Evolutionary conservation across 2,329 filamentous ascomycete genomes (phyloP), one percentile per base, ranked within the genome.

Genomic region (Phaeosphaeria sp.): DNA sequence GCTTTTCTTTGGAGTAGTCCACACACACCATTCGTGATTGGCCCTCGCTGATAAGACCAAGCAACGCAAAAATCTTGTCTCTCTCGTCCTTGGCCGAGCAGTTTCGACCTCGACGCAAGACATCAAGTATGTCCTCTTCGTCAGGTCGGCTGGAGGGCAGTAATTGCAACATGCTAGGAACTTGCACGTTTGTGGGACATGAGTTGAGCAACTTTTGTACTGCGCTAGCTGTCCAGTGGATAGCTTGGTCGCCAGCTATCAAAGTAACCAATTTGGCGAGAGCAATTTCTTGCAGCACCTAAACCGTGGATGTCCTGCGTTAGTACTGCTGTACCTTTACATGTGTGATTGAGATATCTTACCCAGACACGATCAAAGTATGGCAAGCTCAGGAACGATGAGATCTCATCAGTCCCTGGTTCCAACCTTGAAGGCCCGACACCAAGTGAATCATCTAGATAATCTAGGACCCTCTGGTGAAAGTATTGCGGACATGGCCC

Each of bases 321-420:
- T 44, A 44, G 42, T 18, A 8, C 11, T n/a, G 18, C 6, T 44
- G 5, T 44, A 9, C 6, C 18, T 21, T 21, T 18, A 6, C 11
- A 8, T 8, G 40, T 21, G 9, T 22, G 42, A 21, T 9, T n/a
- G 11, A n/a, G 3, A 21, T 21, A 8, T 7, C 42, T 44, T 44
- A 65, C 50, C 63, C 65, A 67, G 6, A 65, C 59, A 11, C 63
- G 60, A 52, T 46, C n/a, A 45, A 63, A 49, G 39, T 54, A 54
- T 18, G n/a, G 44, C 17, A 47, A 17, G 1, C 17, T 6, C 3
- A 49, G 9, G n/a, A 54, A 54, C 42, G 3, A 13, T 13, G 11
- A 7, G 6, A 36, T 13, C 3, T 36, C 30, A 7, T 6, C 15
- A 7, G 8, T 7, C 3, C 11, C 15, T 13, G 30, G 30, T 7